Evolutionary conservation across 495 filamentous ascomycete genomes (phyloP).

Genomic region (Trichoderma orchidacearum): DNA sequence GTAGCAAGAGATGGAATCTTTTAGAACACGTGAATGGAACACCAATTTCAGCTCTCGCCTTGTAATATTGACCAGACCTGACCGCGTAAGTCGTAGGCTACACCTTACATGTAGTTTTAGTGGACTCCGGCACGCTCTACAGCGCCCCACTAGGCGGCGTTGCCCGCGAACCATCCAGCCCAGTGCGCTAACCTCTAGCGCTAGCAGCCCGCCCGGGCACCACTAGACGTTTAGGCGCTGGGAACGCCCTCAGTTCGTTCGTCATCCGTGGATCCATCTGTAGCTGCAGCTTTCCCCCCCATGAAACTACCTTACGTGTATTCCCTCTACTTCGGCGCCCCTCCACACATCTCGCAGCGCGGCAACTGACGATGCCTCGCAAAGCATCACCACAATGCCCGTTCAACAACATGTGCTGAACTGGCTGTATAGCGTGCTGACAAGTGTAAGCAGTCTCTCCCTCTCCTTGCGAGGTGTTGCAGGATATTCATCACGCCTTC

Average conservation of each 20-base stretch:
- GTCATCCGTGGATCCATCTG: background rate
- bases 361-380: background rate
- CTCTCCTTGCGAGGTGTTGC: background rate
- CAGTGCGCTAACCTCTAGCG: no score
- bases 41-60: no score
- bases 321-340: no score
- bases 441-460: conserved; percentile 41
- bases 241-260: background rate
- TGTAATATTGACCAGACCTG: no score
- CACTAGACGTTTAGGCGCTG: no score
- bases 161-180: no score
- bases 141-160: background rate
- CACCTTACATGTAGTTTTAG: background rate
- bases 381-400: conserved; percentile 42
- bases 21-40: no score
- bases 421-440: conserved; percentile 88
- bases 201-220: no score
- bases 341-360: background rate
- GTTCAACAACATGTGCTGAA: conserved; percentile 80
- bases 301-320: background rate
- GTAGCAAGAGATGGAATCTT: no score
- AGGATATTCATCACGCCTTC: background rate
- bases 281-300: background rate
- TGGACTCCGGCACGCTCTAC: background rate
- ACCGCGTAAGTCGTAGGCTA: no score